phyloP scores from a whole-genome alignment of 2,329 filamentous ascomycete species.

The Fusarium hainanense region DNA sequence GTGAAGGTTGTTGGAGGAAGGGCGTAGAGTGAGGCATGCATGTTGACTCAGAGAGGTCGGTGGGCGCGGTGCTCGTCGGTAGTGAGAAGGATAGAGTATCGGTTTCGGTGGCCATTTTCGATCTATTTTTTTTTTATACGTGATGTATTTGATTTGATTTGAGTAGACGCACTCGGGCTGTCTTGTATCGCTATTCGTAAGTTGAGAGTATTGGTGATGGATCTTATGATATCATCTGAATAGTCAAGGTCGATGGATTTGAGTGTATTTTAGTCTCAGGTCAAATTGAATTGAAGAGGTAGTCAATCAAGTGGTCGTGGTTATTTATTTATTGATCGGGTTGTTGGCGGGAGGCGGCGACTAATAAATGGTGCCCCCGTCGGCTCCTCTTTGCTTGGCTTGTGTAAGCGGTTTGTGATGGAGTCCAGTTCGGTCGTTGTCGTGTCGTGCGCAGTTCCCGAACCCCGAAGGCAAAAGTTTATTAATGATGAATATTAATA shows the following conservation, averaged over 20 bases:
- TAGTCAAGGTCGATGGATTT: background rate
- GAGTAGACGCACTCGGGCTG: conserved; percentile 20
- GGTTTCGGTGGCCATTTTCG: conserved; percentile 49
- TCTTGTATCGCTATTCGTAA: conserved; percentile 4
- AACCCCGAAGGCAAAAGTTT: conserved; percentile 29
- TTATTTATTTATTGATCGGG: background rate
- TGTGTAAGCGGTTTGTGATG: conserved; percentile 37
- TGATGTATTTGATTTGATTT: conserved; percentile 1
- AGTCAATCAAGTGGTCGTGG: background rate
- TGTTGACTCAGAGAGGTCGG: conserved; percentile 47
- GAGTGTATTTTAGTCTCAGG: background rate
- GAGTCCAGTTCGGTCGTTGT: conserved; percentile 4
- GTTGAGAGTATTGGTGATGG: background rate
- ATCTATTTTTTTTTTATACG: background rate
- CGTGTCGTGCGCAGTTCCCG: conserved; percentile 29
- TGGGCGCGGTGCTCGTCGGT: conserved; percentile 49
- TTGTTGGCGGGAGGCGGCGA: conserved; percentile 21
- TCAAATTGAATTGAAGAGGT: background rate
- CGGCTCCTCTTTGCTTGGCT: conserved; percentile 23
- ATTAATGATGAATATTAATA: background rate
- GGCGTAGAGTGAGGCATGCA: conserved; percentile 40
- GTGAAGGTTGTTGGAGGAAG: conserved; percentile 24
- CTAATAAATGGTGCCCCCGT: conserved; percentile 23
- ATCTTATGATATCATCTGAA: conserved; percentile 31
- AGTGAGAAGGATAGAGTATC: conserved; percentile 49